Evolutionary conservation across 345 rosid species (phyloP).

Genomic region (Eucalyptus pauciflora): DNA sequence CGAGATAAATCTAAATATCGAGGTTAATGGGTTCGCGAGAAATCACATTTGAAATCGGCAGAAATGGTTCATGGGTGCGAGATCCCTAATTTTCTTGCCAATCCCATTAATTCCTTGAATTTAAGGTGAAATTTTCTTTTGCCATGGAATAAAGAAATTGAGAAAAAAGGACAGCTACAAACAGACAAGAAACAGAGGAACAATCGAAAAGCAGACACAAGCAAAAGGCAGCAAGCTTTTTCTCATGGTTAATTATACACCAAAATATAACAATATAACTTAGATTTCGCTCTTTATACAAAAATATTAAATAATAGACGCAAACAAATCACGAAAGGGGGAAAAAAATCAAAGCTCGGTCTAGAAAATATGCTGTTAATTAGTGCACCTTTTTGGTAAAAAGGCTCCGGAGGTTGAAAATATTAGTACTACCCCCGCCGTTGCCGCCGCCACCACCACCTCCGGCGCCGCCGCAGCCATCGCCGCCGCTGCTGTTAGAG

Average conservation of each 20-base stretch:
- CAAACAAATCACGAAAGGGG: background rate
- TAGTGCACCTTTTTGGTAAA: slow-evolving; percentile 59
- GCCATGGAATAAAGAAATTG: background rate
- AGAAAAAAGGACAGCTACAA: background rate
- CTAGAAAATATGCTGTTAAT: background rate
- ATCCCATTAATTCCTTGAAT: background rate
- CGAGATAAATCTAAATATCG: background rate
- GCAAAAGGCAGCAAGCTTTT: background rate
- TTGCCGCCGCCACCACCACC: background rate
- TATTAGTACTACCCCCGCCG: background rate
- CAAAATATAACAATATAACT: background rate
- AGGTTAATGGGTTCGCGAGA: background rate
- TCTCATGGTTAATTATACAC: background rate
- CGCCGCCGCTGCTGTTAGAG: background rate
- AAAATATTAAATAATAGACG: background rate
- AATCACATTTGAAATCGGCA: background rate
- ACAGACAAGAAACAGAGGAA: background rate
- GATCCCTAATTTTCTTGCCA: background rate
- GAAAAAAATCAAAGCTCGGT: background rate
- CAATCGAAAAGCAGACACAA: background rate
- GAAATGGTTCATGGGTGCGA: background rate
- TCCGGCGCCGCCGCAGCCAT: background rate
- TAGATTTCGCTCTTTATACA: background rate
- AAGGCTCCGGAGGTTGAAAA: slow-evolving; percentile 61
- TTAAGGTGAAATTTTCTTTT: background rate